Base-by-base conservation (phyloP, 805 yeast genomes). In the Candida sonorensis region DNA sequence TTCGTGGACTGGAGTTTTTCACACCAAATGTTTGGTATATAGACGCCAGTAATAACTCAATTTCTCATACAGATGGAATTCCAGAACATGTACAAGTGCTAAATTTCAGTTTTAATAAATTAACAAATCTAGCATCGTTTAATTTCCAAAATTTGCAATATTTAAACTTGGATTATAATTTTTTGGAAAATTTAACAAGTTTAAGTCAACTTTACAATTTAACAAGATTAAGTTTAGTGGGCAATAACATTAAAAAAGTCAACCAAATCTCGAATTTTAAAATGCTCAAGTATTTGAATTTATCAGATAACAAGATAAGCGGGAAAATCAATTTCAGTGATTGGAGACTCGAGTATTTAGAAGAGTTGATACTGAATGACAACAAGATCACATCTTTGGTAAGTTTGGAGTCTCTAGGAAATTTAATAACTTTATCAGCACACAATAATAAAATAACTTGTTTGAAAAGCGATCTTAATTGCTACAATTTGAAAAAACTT, bases 41-140 rank as follows among this genome's bases (percentile, higher is more conserved):
- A 3, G 59, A 69, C 45, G 57, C 70, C 8, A 59, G 70, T 0
- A 34, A 52, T n/a, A 73, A 73, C 51, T 40, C 46, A 7, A 48
- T 73, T 10, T 50, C 55, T 14, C 70, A 57, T 41, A 45, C 65
- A 8, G 66, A 66, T 17, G 79, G 78, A 0, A 46, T 72, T 15
- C 75, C 77, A 1, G 36, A 36, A 7, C 36, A 45, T 1, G 41
- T 66, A 1, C 62, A 66, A 44, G 53, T 59, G 18, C 42, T 73
- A 29, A 49, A 60, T 30, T 40, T 67, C n/a, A 47, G 62, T 3
- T 35, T 48, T 28, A 73, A 73, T 46, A 35, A 36, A 14, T 51
- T 73, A 18, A 61, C 58, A 20, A 59, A 58, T 36, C 40, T 69
- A 29, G 57, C 73, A 2, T 56, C 68, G 4, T 70, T 70, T 36